A percentile compares a stretch with the other conserved stretches of the same genome.
Conservation (phyloP, 441 rosid species). For the Kokia cookei region DNA sequence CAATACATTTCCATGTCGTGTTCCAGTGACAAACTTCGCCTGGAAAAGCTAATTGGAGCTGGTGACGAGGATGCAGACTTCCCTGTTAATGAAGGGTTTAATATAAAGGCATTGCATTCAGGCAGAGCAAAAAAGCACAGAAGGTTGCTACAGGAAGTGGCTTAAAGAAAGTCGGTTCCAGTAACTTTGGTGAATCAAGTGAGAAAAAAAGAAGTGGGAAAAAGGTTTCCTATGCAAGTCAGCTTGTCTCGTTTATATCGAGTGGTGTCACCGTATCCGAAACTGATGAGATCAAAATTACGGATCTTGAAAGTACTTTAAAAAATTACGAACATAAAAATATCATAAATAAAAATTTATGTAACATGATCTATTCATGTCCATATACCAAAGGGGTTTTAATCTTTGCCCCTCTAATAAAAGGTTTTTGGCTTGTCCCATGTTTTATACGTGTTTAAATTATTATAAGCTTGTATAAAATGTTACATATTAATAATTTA, state of each 20-base stretch:
- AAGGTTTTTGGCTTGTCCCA: too few species aligned
- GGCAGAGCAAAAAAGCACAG: conserved; percentile 27
- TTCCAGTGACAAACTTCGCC: too few species aligned
- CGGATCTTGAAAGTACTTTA: conserved; percentile 19
- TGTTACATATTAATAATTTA: too few species aligned
- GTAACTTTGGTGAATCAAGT: conserved; percentile 9
- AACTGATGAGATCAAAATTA: conserved; percentile 19
- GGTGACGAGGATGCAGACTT: conserved; percentile 53
- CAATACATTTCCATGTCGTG: too few species aligned
- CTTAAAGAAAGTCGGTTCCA: conserved; percentile 19
- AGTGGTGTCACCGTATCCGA: conserved; percentile 57
- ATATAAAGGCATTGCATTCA: conserved; percentile 27
- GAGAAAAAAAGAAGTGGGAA: conserved; percentile 27
- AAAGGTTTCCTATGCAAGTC: conserved; percentile 42
- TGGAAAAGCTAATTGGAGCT: conserved; percentile 52
- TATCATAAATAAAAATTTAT: not conserved
- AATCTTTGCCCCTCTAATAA: too few species aligned
- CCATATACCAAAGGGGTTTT: too few species aligned
- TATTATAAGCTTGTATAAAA: too few species aligned
- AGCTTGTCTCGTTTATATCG: conserved; percentile 75
- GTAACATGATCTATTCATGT: too few species aligned
- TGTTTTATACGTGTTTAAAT: too few species aligned
- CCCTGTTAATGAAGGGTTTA: conserved; percentile 32
- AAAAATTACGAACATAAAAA: conserved; percentile 26
- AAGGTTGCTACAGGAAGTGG: conserved; percentile 17